Percentiles rank a stretch among this genome's conserved stretches.
These are phyloP conservation scores for Amauroascus verrucosus DNA, from an alignment of 2,329 filamentous ascomycete genomes.

Conservation along the genomic window DNA sequence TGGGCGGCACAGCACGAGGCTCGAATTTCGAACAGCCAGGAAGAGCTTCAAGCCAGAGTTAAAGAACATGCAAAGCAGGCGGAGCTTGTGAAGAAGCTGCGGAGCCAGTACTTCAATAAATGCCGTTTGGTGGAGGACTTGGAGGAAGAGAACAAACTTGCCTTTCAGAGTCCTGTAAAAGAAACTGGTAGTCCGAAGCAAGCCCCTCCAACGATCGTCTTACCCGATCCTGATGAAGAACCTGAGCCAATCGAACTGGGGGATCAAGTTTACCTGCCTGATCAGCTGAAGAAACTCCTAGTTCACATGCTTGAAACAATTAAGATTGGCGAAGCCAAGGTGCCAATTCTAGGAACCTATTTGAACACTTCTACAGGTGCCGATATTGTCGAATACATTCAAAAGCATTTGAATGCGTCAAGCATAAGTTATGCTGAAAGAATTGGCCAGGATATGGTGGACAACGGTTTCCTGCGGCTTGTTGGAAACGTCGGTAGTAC, in stretches of 20 bases:
- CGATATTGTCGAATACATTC: slow-evolving; percentile 92
- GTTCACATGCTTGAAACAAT: slow-evolving; percentile 77
- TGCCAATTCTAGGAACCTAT: slow-evolving; percentile 90
- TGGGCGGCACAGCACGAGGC: slow-evolving; percentile 95
- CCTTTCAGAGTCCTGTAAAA: slow-evolving; percentile 73
- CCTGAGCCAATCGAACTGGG: slow-evolving; percentile 80
- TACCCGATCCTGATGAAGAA: slow-evolving; percentile 62
- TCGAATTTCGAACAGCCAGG: slow-evolving; percentile 85
- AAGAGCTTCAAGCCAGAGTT: slow-evolving; percentile 81
- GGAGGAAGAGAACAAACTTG: slow-evolving; percentile 96
- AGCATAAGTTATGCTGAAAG: slow-evolving; percentile 86
- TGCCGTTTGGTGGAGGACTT: slow-evolving; percentile 91
- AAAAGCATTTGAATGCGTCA: slow-evolving; percentile 72
- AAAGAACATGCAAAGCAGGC: slow-evolving; percentile 89
- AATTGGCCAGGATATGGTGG: slow-evolving; percentile 86
- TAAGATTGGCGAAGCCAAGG: slow-evolving; percentile 81
- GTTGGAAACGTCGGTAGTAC: slow-evolving; percentile 90
- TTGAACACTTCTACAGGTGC: slow-evolving; percentile 83
- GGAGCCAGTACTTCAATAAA: slow-evolving; percentile 98
- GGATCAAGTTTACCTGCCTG: slow-evolving; percentile 72
- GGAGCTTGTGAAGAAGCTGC: slow-evolving; percentile 80
- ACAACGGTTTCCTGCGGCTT: slow-evolving; percentile 74
- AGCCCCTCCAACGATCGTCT: slow-evolving; percentile 65
- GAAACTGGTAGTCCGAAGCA: slow-evolving; percentile 47
- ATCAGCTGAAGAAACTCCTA: slow-evolving; percentile 85